Conservation (phyloP, 768 basidiomycete genomes). For the Tricholoma terreum region DNA sequence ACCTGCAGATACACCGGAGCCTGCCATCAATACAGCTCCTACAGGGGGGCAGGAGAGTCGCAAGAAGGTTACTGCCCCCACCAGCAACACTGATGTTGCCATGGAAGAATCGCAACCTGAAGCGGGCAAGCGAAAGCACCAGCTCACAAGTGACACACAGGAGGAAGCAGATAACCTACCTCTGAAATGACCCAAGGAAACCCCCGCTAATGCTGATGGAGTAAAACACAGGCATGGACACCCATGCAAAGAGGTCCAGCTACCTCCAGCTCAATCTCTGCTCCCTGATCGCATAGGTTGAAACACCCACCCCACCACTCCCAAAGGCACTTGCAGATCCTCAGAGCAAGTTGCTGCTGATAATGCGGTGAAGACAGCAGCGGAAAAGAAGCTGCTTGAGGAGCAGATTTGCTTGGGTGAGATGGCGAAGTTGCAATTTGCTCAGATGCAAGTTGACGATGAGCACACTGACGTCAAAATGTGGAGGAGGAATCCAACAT, state of each 20-base stretch:
- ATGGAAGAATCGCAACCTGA: conserved; percentile 2
- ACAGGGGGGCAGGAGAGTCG: background rate
- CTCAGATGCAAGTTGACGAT: conserved; percentile 6
- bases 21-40: background rate
- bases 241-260: background rate
- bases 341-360: conserved; percentile 10
- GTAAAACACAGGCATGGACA: background rate
- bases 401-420: conserved; percentile 3
- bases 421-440: conserved; percentile 2
- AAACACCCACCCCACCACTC: conserved; percentile 10
- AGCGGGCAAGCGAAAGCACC: background rate
- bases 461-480: background rate
- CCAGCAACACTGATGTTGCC: conserved; percentile 2
- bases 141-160: conserved; percentile 1
- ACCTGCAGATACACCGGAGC: background rate
- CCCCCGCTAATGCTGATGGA: conserved; percentile 6
- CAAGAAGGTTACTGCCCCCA: background rate
- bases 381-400: conserved; percentile 4
- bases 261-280: conserved; percentile 5
- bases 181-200: conserved; percentile 2
- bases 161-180: background rate
- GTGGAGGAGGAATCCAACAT: background rate
- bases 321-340: conserved; percentile 4
- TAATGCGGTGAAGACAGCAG: background rate
- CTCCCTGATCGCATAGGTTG: conserved; percentile 12